Conservation (phyloP, 805 yeast genomes). For the Candida suzukii region DNA sequence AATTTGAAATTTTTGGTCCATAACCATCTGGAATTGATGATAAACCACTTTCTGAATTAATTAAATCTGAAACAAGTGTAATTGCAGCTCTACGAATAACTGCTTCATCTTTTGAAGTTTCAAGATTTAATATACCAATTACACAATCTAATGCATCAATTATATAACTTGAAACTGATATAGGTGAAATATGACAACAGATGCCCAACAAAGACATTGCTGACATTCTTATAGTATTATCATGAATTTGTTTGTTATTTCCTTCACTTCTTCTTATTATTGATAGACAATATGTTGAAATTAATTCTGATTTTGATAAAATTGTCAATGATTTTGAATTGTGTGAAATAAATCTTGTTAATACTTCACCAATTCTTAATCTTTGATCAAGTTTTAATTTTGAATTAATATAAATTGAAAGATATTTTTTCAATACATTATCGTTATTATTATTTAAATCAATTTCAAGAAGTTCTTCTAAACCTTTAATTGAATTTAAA, state of each 20-base stretch:
- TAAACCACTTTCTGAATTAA: conserved; percentile 35
- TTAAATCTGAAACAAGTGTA: conserved; percentile 55
- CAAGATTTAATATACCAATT: conserved; percentile 66
- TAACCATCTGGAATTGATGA: conserved; percentile 26
- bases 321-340: conserved; percentile 25
- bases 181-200: conserved; percentile 52
- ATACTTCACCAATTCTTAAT: conserved; percentile 78
- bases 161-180: conserved; percentile 41
- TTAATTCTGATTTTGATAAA: conserved; percentile 31
- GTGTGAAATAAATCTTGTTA: conserved; percentile 49
- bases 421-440: conserved; percentile 29
- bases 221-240: conserved; percentile 70
- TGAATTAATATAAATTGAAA: conserved; percentile 27
- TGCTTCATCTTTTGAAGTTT: conserved; percentile 33
- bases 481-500: conserved; percentile 74
- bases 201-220: conserved; percentile 80
- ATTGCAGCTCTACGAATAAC: conserved; percentile 71
- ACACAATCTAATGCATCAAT: conserved; percentile 66
- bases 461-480: conserved; percentile 50
- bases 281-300: conserved; percentile 38
- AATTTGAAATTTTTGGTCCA: conserved; percentile 32
- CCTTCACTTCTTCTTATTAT: conserved; percentile 12
- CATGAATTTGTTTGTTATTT: no score
- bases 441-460: conserved; percentile 21
- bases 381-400: conserved; percentile 43